Percentiles rank a stretch among this genome's conserved stretches.
Evolutionary conservation across 2,329 filamentous ascomycete species (phyloP).

Genomic region (Tolypocladium album): DNA sequence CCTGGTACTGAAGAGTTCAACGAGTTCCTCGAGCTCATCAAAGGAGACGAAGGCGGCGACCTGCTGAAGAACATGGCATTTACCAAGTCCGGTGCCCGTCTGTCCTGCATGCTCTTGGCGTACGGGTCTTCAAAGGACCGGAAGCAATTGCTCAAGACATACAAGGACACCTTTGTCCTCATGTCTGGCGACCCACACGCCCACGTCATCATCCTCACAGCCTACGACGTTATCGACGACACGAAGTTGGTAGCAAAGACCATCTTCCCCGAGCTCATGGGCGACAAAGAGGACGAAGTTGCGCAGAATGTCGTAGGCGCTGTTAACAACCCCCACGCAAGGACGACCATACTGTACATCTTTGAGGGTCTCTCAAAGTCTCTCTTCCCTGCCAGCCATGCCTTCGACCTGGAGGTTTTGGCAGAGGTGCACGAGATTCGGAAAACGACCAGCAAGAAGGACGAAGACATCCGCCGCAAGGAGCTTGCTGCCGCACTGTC

Average conservation of each 20-base stretch:
- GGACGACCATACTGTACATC: constrained; percentile 66
- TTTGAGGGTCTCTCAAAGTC: constrained; percentile 58
- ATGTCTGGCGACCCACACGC: constrained; percentile 75
- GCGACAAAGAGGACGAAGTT: constrained; percentile 53
- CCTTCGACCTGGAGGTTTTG: constrained; percentile 59
- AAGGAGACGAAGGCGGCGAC: constrained; percentile 84
- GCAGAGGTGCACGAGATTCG: constrained; percentile 71
- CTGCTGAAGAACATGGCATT: constrained; percentile 93
- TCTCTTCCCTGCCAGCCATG: constrained; percentile 50
- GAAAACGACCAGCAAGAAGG: constrained; percentile 84
- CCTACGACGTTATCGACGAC: constrained; percentile 88
- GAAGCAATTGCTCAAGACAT: constrained; percentile 76
- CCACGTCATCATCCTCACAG: constrained; percentile 71
- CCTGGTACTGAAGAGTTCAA: constrained; percentile 69
- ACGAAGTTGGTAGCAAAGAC: constrained; percentile 80
- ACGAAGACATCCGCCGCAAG: constrained; percentile 60
- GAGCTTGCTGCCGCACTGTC: constrained; percentile 70
- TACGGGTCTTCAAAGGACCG: constrained; percentile 86
- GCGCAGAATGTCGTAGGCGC: constrained; percentile 53
- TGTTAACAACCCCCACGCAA: constrained; percentile 54
- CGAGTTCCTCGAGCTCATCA: constrained; percentile 83
- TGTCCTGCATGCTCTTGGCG: constrained; percentile 74
- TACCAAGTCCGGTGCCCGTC: constrained; percentile 74
- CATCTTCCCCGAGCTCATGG: constrained; percentile 78
- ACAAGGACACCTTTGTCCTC: constrained; percentile 78